Conservation (phyloP, 2,329 filamentous ascomycete species). For the Trichoderma endophyticum region DNA sequence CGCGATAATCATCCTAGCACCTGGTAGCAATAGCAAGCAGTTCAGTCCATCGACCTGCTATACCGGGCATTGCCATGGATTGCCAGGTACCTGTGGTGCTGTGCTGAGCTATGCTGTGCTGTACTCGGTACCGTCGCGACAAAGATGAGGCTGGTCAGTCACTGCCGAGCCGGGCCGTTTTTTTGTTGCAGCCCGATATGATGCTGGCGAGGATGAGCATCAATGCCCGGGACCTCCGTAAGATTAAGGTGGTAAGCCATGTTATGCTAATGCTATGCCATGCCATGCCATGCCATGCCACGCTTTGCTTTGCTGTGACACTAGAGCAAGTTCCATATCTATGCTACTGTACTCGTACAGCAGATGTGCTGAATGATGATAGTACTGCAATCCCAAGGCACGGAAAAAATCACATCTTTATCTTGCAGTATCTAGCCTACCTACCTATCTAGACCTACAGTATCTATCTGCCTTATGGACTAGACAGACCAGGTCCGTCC, state of each 20-base stretch:
- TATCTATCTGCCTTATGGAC: background rate
- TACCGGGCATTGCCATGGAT: background rate
- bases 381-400: background rate
- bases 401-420: background rate
- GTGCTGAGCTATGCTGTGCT: background rate
- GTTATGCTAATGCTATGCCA: background rate
- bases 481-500: background rate
- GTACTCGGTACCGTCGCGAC: background rate
- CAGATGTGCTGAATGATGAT: background rate
- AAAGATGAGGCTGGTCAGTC: background rate
- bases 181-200: conserved; percentile 10
- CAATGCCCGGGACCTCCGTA: background rate
- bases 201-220: background rate
- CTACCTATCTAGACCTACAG: background rate
- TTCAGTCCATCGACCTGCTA: background rate
- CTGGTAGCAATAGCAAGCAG: background rate
- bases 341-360: background rate
- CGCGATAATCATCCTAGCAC: conserved; percentile 8
- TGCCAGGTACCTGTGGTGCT: background rate
- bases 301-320: background rate
- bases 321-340: background rate
- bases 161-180: conserved; percentile 14
- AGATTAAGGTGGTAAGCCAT: background rate
- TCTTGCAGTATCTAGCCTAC: background rate
- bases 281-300: background rate